phyloP scores from a whole-genome alignment of 768 basidiomycete genomes.

The Lentinula edodes region DNA sequence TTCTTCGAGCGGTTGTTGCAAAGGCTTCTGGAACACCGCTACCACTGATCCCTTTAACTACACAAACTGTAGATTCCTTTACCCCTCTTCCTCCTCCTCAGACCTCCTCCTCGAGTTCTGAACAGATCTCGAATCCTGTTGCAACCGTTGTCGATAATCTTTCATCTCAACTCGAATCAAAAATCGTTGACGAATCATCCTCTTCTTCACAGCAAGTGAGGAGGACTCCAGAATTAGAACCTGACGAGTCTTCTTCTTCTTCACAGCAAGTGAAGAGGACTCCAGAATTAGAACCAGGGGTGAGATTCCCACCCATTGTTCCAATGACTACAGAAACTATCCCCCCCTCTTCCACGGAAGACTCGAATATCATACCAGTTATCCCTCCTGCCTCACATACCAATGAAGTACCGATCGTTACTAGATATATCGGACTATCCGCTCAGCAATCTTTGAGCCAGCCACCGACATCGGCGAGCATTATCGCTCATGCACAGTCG shows the following conservation, averaged over 20 bases:
- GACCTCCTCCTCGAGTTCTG: not conserved
- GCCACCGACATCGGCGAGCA: conserved; percentile 66
- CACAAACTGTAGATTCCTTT: not conserved
- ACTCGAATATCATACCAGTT: not conserved
- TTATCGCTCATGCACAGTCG: conserved; percentile 66
- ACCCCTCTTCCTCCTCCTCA: not conserved
- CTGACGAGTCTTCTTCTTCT: not conserved
- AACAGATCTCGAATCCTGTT: not conserved
- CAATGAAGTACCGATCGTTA: not conserved
- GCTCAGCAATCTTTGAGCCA: conserved; percentile 6
- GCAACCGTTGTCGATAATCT: not conserved
- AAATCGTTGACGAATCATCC: not conserved
- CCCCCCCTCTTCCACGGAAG: not conserved
- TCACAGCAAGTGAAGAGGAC: not conserved
- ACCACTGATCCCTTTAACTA: not conserved
- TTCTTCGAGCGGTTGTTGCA: conserved; percentile 54
- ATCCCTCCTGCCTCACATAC: not conserved
- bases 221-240: not conserved
- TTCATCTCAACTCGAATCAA: not conserved
- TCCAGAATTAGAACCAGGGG: not conserved
- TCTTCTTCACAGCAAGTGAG: not conserved
- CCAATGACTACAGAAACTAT: not conserved
- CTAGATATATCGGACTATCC: not conserved
- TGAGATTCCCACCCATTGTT: not conserved
- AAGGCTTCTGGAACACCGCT: conserved; percentile 29